Conservation (phyloP, 2,329 filamentous ascomycete genomes). For the Aspergillus sp. region DNA sequence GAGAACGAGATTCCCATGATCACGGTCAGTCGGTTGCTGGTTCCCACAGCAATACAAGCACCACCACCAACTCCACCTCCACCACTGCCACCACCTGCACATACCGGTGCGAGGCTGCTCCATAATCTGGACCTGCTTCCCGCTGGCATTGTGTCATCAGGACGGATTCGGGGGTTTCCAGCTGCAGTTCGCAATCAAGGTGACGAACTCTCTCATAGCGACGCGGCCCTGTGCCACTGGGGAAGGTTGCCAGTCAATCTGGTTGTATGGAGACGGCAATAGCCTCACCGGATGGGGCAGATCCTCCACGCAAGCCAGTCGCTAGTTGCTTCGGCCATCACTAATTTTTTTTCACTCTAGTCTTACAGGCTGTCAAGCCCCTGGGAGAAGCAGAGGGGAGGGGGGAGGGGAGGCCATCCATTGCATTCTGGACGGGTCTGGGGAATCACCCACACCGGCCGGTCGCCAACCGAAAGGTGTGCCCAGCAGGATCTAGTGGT, state of each 20-base stretch:
- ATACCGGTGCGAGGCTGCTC: background rate
- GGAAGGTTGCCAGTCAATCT: background rate
- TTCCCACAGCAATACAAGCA: background rate
- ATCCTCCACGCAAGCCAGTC: background rate
- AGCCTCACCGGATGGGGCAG: background rate
- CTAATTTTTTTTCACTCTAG: background rate
- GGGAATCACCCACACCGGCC: conserved; percentile 10
- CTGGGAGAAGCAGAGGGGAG: background rate
- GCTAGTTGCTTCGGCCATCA: background rate
- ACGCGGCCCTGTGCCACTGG: background rate
- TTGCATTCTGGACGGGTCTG: conserved; percentile 15
- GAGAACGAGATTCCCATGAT: conserved; percentile 4
- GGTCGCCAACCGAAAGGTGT: conserved; percentile 13
- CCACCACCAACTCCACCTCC: background rate
- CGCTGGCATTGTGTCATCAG: conserved; percentile 6
- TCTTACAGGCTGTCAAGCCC: background rate
- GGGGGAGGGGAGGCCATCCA: background rate
- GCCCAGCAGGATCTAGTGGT: conserved; percentile 1
- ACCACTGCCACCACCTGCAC: background rate
- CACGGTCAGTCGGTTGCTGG: background rate
- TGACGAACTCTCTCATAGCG: conserved; percentile 2
- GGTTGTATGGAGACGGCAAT: background rate
- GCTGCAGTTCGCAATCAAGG: conserved; percentile 15
- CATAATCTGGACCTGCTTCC: background rate
- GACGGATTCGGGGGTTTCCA: conserved; percentile 1